These are phyloP conservation scores for Naganishia vishniacii DNA, from an alignment of 768 basidiomycete species.

Conservation along the genomic window DNA sequence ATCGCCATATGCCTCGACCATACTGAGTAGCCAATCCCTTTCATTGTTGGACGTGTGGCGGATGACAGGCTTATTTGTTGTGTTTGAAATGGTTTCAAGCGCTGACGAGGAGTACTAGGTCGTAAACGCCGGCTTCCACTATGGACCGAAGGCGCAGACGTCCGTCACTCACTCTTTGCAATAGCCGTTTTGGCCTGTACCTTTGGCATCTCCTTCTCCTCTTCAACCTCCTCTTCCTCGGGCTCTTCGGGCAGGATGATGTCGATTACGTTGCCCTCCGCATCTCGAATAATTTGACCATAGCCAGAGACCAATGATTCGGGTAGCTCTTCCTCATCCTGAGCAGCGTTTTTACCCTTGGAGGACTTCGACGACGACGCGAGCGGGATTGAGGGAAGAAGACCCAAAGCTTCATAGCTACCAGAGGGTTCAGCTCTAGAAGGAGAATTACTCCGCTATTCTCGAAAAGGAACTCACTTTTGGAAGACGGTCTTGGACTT, in stretches of 20 bases:
- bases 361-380: conserved; percentile 23
- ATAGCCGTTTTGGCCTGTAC: conserved; percentile 53
- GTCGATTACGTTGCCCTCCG: conserved; percentile 65
- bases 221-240: conserved; percentile 41
- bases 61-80: conserved; percentile 50
- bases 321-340: conserved; percentile 1
- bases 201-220: conserved; percentile 26
- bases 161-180: conserved; percentile 42
- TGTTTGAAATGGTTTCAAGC: conserved; percentile 61
- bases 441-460: neutral
- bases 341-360: conserved; percentile 4
- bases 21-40: conserved; percentile 58
- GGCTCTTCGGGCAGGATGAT: conserved; percentile 63
- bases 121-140: no score
- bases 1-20: conserved; percentile 65
- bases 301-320: conserved; percentile 53
- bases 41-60: conserved; percentile 70
- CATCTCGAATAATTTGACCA: conserved; percentile 77
- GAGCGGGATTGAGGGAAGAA: conserved; percentile 42
- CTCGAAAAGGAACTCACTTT: conserved; percentile 60
- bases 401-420: conserved; percentile 47
- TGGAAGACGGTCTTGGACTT: conserved; percentile 77
- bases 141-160: no score
- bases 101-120: conserved; percentile 46
- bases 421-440: neutral